Conservation (phyloP, 129 eudicot genomes). For the Ambrosia artemisiifolia region DNA sequence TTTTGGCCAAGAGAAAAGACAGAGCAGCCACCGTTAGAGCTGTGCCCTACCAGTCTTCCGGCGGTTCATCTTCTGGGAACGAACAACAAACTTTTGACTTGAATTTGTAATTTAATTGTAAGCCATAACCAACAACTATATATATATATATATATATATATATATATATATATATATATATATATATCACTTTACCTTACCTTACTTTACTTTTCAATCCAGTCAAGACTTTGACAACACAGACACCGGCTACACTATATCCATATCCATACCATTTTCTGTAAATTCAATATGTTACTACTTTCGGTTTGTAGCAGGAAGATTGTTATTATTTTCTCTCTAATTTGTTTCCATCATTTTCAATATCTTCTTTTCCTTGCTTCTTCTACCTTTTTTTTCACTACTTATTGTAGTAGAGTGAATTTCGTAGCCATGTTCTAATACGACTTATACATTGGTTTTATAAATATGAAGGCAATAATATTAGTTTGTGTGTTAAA, state of each 20-base stretch:
- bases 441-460: no score
- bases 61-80: slow-evolving; percentile 29
- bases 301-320: not conserved
- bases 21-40: slow-evolving; percentile 50
- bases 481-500: no score
- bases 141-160: no score
- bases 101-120: slow-evolving; percentile 28
- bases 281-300: slow-evolving; percentile 24
- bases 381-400: not conserved
- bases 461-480: no score
- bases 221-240: not conserved
- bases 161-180: no score
- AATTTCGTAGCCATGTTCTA: no score
- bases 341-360: not conserved
- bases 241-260: no score
- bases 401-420: no score
- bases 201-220: not conserved
- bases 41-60: slow-evolving; percentile 36
- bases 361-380: not conserved
- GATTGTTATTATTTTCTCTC: not conserved
- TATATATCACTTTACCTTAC: not conserved
- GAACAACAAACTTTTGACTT: slow-evolving; percentile 36
- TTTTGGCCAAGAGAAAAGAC: slow-evolving; percentile 72
- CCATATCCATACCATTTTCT: not conserved
- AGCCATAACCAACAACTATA: not conserved